Base-by-base conservation (phyloP, 441 rosid species). In the Populus tomentosa region DNA sequence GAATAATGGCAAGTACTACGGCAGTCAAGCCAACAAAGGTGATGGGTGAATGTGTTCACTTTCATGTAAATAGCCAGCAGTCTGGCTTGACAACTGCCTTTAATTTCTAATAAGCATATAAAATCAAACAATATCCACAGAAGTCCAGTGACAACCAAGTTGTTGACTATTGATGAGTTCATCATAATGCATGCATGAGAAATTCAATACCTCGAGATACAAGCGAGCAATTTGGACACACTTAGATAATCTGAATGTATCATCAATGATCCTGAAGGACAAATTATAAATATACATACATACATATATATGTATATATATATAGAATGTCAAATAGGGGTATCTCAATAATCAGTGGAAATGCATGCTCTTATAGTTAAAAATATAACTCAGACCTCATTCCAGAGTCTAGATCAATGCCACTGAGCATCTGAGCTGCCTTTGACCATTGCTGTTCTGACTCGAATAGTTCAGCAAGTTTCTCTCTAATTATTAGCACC, bases 361-460 rank as follows among this genome's bases (percentile, higher is more conserved):
- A 72, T n/a, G 20, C 46, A 62, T 30, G 10, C 50, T 50, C 53
- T 67, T 68, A 76, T 33, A 26, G 46, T 16, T 71, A 30, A 30
- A 46, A 76, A 62, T 11, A 40, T 67, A 66, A 62, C 74, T 72
- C 86, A 80, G 77, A 94, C 99, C 99, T 94, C 98, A 94, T 93
- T 86, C 90, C 95, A 75, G 98, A 97, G 68, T 97, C 99, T 40
- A 94, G 82, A 85, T 97, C 97, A 85, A 94, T 97, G 74, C 98
- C 99, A 75, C 99, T 91, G 46, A 97, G 95, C 98, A 97, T 97
- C 88, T 97, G 98, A 6, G 98, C 98, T 32, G 99, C 98, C 87
- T 88, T 93, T 63, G 98, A 93, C 98, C 98, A 94, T 67, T 94
- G 90, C 78, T 90, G 97, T 83, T 97, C 97, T 0, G 98, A 92